Percentiles rank a stretch among this genome's conserved stretches.
These are phyloP conservation scores for Dimocarpus longan DNA, from an alignment of 345 rosid species.

Conservation along the genomic window DNA sequence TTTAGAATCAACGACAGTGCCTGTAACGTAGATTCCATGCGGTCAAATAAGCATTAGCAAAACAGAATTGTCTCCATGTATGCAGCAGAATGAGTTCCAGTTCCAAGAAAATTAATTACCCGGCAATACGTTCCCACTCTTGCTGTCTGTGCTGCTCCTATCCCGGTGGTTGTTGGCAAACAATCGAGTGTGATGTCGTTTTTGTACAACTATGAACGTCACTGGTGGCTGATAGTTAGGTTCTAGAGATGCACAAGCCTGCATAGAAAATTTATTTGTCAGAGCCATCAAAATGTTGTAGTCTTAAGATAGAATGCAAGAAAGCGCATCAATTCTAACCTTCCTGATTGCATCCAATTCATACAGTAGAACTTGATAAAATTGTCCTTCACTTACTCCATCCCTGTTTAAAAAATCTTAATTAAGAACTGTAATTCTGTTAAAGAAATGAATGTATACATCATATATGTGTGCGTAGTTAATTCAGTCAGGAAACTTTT, in stretches of 20 bases:
- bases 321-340: constrained; percentile 37
- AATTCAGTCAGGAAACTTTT: background rate
- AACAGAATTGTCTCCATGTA: background rate
- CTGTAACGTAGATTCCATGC: constrained; percentile 34
- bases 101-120: constrained; percentile 44
- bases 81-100: background rate
- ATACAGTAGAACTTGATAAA: constrained; percentile 83
- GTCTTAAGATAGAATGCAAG: background rate
- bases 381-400: constrained; percentile 99
- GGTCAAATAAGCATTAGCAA: background rate
- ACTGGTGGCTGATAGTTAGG: constrained; percentile 98
- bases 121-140: constrained; percentile 91
- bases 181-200: constrained; percentile 93
- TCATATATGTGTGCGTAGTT: background rate
- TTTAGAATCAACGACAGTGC: constrained; percentile 91
- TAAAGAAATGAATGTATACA: background rate
- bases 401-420: constrained; percentile 52
- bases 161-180: constrained; percentile 94
- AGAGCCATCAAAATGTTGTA: constrained; percentile 3
- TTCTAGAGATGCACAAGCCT: constrained; percentile 98
- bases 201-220: constrained; percentile 97
- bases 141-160: constrained; percentile 73
- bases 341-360: constrained; percentile 86
- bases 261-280: constrained; percentile 15
- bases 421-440: background rate